Percentiles rank a stretch among this genome's conserved stretches.
Conservation (phyloP, 2,329 filamentous ascomycete species). For the Scedosporium apiospermum region DNA sequence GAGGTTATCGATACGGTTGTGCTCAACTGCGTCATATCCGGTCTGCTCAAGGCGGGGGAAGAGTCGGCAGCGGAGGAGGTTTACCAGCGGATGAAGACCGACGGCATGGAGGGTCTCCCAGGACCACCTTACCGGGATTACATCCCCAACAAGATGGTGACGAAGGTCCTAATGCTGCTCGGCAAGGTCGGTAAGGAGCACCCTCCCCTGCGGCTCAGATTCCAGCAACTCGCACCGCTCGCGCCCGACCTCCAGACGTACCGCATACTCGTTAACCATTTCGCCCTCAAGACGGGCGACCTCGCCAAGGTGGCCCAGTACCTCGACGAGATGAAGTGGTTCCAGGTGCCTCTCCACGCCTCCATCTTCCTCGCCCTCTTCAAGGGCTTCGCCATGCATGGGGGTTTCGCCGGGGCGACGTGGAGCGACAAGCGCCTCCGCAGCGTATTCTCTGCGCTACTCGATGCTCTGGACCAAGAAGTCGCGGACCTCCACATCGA, state of each 20-base stretch:
- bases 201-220: constrained; percentile 39
- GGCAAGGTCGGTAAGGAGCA: constrained; percentile 43
- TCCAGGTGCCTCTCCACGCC: constrained; percentile 59
- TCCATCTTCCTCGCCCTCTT: constrained; percentile 74
- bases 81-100: constrained; percentile 73
- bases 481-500: constrained; percentile 41
- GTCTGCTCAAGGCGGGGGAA: constrained; percentile 69
- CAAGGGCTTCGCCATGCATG: constrained; percentile 70
- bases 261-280: constrained; percentile 67
- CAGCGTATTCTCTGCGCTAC: constrained; percentile 56
- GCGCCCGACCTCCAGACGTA: constrained; percentile 73
- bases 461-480: constrained; percentile 40
- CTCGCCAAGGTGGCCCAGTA: constrained; percentile 61
- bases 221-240: constrained; percentile 56
- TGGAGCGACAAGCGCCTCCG: constrained; percentile 68
- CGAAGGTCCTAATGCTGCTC: constrained; percentile 48
- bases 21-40: constrained; percentile 76
- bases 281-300: constrained; percentile 59
- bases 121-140: constrained; percentile 34
- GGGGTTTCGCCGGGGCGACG: constrained; percentile 43
- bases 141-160: constrained; percentile 38
- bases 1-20: constrained; percentile 83
- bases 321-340: constrained; percentile 70
- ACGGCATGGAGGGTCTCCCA: constrained; percentile 30
- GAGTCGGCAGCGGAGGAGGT: constrained; percentile 67